Evolutionary conservation across 73 alveolate genomes (phyloP), one percentile per base, ranked within the genome.

Genomic region (Loxodes magnus): DNA sequence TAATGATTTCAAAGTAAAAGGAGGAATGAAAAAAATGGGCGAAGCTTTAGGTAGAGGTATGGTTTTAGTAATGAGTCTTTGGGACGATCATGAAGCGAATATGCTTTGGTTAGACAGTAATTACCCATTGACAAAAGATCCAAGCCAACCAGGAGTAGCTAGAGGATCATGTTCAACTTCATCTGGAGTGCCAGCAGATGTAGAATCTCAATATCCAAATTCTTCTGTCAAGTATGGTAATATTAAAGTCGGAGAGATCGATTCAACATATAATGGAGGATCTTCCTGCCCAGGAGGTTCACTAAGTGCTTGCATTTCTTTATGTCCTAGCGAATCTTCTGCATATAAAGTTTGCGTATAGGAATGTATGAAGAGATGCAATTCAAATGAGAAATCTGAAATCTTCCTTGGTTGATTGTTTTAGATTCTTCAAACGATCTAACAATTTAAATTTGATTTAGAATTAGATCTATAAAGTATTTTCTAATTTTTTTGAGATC

Each of bases 61-160:
- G 42, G 77, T 65, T 19, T 34, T 65, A 26, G 79, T 65, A 19
- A 25, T 65, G 74, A 52, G 73, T 30, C 55, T 65, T 5, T 65
- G 79, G 79, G 79, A 65, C 31, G 79, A 65, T 24, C 52, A 41
- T 5, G 35, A 31, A 17, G 69, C 67, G 26, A 24, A 65, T 42
- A 65, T 65, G 79, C 43, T 65, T 27, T 65, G 79, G 79, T 73
- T 65, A 26, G 76, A 65, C 36, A 38, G 73, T 16, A 27, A 24
- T 38, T 36, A 42, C 19, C 79, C 79, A 2, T 9, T 10, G 39
- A 23, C 30, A 23, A 33, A 39, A 49, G 23, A 55, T 15, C 42
- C 56, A 1, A 16, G 26, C 20, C 10, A 35, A 10, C 77, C 77
- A 35, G 77, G 77, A 16, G 74, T 64, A 20, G 25, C 38, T 34